phyloP scores from a whole-genome alignment of 305 asterid species.

The Nicotiana rustica region DNA sequence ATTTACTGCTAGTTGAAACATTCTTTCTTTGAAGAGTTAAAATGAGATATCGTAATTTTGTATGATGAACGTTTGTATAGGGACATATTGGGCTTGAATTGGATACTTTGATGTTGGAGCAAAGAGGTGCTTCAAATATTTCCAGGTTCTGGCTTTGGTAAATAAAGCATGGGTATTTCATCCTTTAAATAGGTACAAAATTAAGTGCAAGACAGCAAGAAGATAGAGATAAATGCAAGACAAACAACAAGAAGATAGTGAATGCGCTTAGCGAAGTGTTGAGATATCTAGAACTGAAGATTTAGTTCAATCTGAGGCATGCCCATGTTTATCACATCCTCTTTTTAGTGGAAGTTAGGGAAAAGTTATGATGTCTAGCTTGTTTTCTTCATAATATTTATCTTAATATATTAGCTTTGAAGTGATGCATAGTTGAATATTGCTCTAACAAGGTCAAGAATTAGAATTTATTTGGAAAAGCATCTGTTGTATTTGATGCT shows the following conservation, averaged over 20 bases:
- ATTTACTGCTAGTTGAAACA: not conserved
- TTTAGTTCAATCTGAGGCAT: conserved; percentile 26
- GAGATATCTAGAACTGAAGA: conserved; percentile 15
- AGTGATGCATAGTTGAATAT: not conserved
- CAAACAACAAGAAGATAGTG: not conserved
- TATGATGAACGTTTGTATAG: not conserved
- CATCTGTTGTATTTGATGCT: not conserved
- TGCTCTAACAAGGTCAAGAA: conserved; percentile 26
- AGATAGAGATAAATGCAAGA: conserved; percentile 4
- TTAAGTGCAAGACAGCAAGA: conserved; percentile 17
- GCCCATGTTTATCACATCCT: conserved; percentile 19
- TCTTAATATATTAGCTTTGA: not conserved
- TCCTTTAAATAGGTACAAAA: not conserved
- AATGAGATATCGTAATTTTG: not conserved
- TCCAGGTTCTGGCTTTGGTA: not conserved
- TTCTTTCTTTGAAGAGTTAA: not conserved
- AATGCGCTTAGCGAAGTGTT: not conserved
- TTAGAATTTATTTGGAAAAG: not conserved
- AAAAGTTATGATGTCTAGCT: not conserved
- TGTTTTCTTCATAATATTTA: conserved; percentile 2
- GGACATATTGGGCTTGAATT: not conserved
- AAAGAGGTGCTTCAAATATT: conserved; percentile 12
- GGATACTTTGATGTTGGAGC: not conserved
- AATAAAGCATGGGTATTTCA: not conserved
- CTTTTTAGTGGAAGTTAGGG: conserved; percentile 18